Base-by-base conservation (phyloP, 306 rosid genomes). In the Quercus robur region DNA sequence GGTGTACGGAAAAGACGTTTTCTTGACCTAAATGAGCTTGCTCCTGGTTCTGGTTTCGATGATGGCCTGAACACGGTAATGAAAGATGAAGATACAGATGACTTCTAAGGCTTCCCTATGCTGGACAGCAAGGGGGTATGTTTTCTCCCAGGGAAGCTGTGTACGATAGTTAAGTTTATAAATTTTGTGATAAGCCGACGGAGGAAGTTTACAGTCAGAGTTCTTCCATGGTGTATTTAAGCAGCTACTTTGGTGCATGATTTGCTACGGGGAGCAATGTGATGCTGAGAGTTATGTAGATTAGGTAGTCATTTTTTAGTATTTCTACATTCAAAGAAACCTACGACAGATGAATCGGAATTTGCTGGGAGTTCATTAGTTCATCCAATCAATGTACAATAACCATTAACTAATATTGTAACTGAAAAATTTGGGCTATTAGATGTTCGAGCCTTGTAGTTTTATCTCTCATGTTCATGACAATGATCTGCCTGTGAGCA, bases 21-120 rank as follows among this genome's bases (percentile, higher is more conserved):
- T 87, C 99, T 96, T 20, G 99, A 96, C 83, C 88, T 95, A 82
- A 96, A 96, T 56, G 97, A 96, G 87, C 93, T 90, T 81, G 99
- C 99, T 73, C 97, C 99, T 21, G 92, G 88, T 75, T 88, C 99
- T 52, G 95, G 98, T 83, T 90, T 96, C 25, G 97, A 96, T 3
- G 97, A 96, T 69, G 97, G 90, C 80, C 93, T 90, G 51, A 87
- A 80, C 86, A 76, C 90, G 1, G 81, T 88, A 71, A 84, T 86
- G 81, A 96, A 90, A 81, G 99, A 93, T 64, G 98, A 87, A 63
- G 88, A 87, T 81, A 79, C 84, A 23, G 89, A 87, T 81, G 93
- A 90, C 70, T 87, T 84, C 82, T 96, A 81, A 86, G 79, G 85
- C 88, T 89, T 87, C 82, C 80, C 81, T 79, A 68, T 78, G 82